Base-by-base conservation (phyloP, 164 flowering plant genomes). In the Platanus orientalis region DNA sequence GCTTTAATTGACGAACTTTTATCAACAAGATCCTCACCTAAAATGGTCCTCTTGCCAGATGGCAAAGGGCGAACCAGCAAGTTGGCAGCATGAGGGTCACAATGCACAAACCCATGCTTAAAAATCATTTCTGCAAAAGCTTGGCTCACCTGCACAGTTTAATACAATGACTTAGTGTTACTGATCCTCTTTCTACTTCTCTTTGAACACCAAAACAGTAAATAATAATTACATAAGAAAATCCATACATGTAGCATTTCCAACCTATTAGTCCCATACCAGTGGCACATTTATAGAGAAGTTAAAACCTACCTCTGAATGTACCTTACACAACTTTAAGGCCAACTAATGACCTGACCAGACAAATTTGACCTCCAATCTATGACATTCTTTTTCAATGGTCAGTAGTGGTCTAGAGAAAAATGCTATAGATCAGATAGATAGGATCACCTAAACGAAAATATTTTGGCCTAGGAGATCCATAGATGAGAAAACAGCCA, bases 21-120 rank as follows among this genome's bases (percentile, higher is more conserved):
- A 36, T 36, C 9, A 7, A 1, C 42, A 36, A 36, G 9, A 7
- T 40, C 17, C 84, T 82, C 58, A 87, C 98, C 96, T n/a, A 82
- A 62, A 67, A 87, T 70, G 67, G 64, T 77, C 56, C 70, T 71
- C 66, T 66, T 74, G 21, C 77, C 69, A 40, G 79, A 69, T 36
- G 96, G 93, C 73, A 86, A 52, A 63, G 96, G 95, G 4, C 99
- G 95, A 75, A 94, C 79, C 29, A 94, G 64, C 80, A 94, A 73
- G 75, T 91, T 94, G n/a, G 99, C 99, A 68, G 88, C 90, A 81
- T 94, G 99, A 47, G 99, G 99, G 64, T 94, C 99, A 83, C 99
- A 94, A 71, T 94, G 97, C 59, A 94, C 97, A 80, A 94, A 94
- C 11, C 99, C 99, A 81, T 94, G 99, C 64, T 75, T 94, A 69